Evolutionary conservation across 352 stramenopile genomes (phyloP), one percentile per base, ranked within the genome.

Genomic region (Pythium folliculosum): DNA sequence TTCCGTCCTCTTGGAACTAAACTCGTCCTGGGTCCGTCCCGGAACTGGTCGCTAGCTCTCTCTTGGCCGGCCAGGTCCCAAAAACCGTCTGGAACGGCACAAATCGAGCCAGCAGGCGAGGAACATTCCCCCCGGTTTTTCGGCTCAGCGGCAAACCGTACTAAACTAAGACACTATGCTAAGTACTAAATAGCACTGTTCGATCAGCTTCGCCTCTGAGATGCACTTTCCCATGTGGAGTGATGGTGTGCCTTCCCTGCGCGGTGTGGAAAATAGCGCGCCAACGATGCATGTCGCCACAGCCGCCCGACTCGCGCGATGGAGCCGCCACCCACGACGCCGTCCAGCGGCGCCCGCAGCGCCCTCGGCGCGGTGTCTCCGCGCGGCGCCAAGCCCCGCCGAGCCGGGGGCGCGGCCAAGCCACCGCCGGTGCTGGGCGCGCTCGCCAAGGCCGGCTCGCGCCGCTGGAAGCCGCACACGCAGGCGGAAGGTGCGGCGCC

Each of bases 381-480:
- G 8, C 40, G 40, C n/a, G 44, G 44, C 3, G 8, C 44, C 44
- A 50, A 50, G n/a, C 40, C 40, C 2, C 44, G 44, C 19, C 44
- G 44, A 32, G 27, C 27, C 27, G 27, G 27, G 3, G 27, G 27
- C 27, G 5, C 27, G 2, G 44, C 21, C 19, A 49, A 49, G 44
- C 44, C 44, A 25, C 5, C 44, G 12, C 14, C n/a, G 44, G 3
- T 19, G 3, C 14, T 25, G 6, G 44, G 10, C 44, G 1, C 44
- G 3, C 19, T 27, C 19, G n/a, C 44, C 8, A 50, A 27, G 21
- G 6, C 44, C n/a, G 21, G 19, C 8, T 27, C 44, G 12, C 44
- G 44, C 19, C 44, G 44, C 44, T 50, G 44, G 44, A 50, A 50
- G 44, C 44, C 44, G 44, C 44, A 50, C 44, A 50, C 44, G 6